Percentiles rank a stretch among this genome's conserved stretches.
These are phyloP conservation scores for Leccinum boreale DNA, from an alignment of 768 basidiomycete species.

Conservation along the genomic window DNA sequence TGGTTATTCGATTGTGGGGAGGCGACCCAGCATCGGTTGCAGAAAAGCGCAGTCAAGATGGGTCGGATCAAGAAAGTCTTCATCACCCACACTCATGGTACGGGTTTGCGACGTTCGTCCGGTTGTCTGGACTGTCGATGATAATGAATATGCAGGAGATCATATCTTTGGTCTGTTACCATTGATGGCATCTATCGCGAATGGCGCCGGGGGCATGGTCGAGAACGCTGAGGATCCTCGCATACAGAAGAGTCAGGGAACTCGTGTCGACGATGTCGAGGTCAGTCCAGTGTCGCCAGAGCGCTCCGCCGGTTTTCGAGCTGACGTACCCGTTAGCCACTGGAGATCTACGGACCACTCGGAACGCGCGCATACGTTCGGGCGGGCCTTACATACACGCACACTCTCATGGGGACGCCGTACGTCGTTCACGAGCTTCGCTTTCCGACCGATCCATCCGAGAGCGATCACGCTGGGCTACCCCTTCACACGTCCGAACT, in stretches of 20 bases:
- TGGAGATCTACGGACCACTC: slow-evolving; percentile 85
- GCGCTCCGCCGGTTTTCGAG: not conserved
- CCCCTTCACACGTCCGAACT: slow-evolving; percentile 53
- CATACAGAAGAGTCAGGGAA: slow-evolving; percentile 12
- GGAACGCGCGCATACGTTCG: slow-evolving; percentile 83
- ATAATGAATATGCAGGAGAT: slow-evolving; percentile 50
- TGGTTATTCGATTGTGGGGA: slow-evolving; percentile 89
- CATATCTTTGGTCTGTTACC: slow-evolving; percentile 78
- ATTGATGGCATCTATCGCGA: slow-evolving; percentile 63
- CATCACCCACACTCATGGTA: slow-evolving; percentile 88
- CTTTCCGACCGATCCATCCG: slow-evolving; percentile 53
- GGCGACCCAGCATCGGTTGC: slow-evolving; percentile 75
- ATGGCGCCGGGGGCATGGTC: slow-evolving; percentile 68
- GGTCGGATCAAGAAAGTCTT: slow-evolving; percentile 80
- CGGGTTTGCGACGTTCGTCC: not conserved
- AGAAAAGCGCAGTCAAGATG: slow-evolving; percentile 72
- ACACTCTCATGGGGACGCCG: slow-evolving; percentile 59
- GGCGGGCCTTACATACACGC: slow-evolving; percentile 60
- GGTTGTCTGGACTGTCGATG: not conserved
- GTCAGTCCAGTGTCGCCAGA: slow-evolving; percentile 11
- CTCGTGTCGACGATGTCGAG: slow-evolving; percentile 3
- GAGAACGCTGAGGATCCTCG: slow-evolving; percentile 63
- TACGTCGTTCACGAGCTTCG: slow-evolving; percentile 86
- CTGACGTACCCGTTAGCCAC: slow-evolving; percentile 39
- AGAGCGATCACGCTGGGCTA: slow-evolving; percentile 49